Evolutionary conservation across 208 protist species (phyloP).

Genomic region (Crithidia sp.): DNA sequence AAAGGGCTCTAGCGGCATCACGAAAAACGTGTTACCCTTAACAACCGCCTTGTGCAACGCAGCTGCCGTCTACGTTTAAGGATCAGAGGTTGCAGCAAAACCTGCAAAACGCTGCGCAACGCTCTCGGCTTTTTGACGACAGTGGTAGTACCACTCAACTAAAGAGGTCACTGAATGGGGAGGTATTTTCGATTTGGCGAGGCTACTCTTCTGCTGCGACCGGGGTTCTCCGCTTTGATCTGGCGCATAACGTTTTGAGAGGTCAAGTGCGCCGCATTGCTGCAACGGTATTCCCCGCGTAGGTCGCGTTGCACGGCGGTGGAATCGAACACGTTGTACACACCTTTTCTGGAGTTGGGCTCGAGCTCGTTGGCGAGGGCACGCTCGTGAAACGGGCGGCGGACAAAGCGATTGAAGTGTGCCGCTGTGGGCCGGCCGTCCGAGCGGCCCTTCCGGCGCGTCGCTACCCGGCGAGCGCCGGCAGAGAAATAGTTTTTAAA

Average conservation of each 20-base stretch:
- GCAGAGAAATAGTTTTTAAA: constrained; percentile 62
- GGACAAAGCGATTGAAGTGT: constrained; percentile 42
- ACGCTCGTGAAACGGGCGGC: constrained; percentile 45
- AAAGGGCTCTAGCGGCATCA: too few species aligned
- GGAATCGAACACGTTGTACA: constrained; percentile 41
- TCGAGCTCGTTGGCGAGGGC: constrained; percentile 22
- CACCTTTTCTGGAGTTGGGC: background rate
- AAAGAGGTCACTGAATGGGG: constrained; percentile 1
- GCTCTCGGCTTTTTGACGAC: too few species aligned
- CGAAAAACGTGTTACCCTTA: too few species aligned
- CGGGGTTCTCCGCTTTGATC: constrained; percentile 29
- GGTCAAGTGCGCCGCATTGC: constrained; percentile 32
- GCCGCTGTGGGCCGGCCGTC: constrained; percentile 36
- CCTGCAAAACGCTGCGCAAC: too few species aligned
- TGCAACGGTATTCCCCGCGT: background rate
- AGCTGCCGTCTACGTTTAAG: too few species aligned
- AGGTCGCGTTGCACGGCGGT: constrained; percentile 25
- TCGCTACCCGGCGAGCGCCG: constrained; percentile 12
- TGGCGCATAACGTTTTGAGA: constrained; percentile 33
- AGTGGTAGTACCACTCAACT: too few species aligned
- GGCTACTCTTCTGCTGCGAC: background rate
- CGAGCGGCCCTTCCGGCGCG: constrained; percentile 37
- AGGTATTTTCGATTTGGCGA: constrained; percentile 14
- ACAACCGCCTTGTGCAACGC: too few species aligned
- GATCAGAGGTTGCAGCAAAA: too few species aligned